Conservation (phyloP, 805 yeast species). For the Saccharomyces paradoxus region DNA sequence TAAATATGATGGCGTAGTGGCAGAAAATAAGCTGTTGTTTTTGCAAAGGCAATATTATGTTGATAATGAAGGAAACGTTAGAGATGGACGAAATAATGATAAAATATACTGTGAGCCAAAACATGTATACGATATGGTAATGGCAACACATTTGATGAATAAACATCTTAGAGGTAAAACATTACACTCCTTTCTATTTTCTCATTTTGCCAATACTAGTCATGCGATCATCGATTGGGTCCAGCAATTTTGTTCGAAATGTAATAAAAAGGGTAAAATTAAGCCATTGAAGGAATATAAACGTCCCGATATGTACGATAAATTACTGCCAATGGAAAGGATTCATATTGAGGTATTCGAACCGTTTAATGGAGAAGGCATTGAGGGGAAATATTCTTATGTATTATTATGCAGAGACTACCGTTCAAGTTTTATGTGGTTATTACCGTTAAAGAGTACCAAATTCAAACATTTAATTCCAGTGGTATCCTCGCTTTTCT, state of each 20-base stretch:
- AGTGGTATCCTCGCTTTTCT: slow-evolving; percentile 12
- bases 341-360: slow-evolving; percentile 25
- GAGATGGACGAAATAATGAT: slow-evolving; percentile 18
- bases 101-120: slow-evolving; percentile 27
- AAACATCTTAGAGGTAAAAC: slow-evolving; percentile 15
- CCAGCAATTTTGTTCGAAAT: slow-evolving; percentile 23
- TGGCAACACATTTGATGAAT: slow-evolving; percentile 28
- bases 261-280: slow-evolving; percentile 12
- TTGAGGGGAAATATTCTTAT: slow-evolving; percentile 24
- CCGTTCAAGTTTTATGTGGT: slow-evolving; percentile 25
- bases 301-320: slow-evolving; percentile 13
- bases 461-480: slow-evolving; percentile 17
- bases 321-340: slow-evolving; percentile 22
- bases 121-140: slow-evolving; percentile 19
- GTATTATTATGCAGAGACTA: slow-evolving; percentile 25
- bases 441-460: slow-evolving; percentile 21
- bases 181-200: slow-evolving; percentile 12
- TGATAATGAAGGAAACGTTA: slow-evolving; percentile 14
- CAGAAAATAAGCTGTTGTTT: slow-evolving; percentile 14
- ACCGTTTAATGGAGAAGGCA: slow-evolving; percentile 17
- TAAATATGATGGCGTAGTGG: slow-evolving; percentile 12
- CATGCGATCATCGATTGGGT: slow-evolving; percentile 13
- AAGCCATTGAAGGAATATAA: slow-evolving; percentile 10
- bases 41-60: slow-evolving; percentile 20
- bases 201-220: slow-evolving; percentile 22